Base-by-base conservation (phyloP, 2,329 filamentous ascomycete species). In the Colletotrichum sp. region DNA sequence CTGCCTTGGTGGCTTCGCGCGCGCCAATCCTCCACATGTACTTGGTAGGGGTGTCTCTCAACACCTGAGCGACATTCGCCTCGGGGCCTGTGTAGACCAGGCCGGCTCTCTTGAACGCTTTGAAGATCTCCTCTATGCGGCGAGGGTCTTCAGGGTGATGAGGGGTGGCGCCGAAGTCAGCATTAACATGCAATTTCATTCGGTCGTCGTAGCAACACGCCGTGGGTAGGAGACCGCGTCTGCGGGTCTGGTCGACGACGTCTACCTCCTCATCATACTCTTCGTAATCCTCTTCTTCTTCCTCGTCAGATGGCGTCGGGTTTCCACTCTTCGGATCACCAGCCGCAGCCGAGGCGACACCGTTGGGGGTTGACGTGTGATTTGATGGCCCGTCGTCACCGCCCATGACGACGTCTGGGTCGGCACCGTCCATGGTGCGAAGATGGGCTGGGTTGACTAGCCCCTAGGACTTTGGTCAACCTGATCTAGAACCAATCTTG, bases 121-220 rank as follows among this genome's bases (percentile, higher is more conserved):
- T 94, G 89, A 97, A 98, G 79, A 99, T 99, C 81, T 95, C 94
- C 80, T 96, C 95, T 76, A 99, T 98, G 16, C 97, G 93, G 32
- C 95, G 90, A 2, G 97, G 97, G 81, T 99, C 97, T 84, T 99
- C 97, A 0, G 97, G 97, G 81, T 99, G 97, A 68, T 98, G 94
- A 26, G 96, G 94, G 64, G 93, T 91, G 2, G 90, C 89, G 21
- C 90, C 92, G 81, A 92, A 94, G 82, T 95, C 93, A 18, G 95
- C 93, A 82, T 98, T 98, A 71, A 96, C 95, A 83, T 99, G 97
- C 77, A 98, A 94, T 77, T 97, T 95, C 97, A 99, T 99, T 36
- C 96, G 92, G 73, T 95, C 93, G 86, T 99, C 97, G 83, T 99
- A 99, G 79, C 95, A 96, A 77, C 94, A 92, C 5, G 95, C 95